Percentiles rank a stretch among this genome's conserved stretches.
Evolutionary conservation across 2,329 filamentous ascomycete species (phyloP).

Genomic region (Colletotrichum sp.): DNA sequence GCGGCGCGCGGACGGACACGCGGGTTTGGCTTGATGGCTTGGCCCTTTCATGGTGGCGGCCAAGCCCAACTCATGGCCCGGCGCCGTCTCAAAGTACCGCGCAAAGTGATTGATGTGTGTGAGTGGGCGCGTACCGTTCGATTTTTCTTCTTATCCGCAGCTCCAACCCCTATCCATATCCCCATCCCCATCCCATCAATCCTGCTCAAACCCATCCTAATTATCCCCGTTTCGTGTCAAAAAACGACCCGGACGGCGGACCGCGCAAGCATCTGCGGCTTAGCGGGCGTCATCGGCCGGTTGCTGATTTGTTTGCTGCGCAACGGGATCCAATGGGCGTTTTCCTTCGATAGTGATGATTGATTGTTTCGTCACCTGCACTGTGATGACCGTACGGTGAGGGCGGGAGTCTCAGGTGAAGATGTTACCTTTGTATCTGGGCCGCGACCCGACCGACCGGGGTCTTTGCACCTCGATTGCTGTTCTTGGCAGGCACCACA

Average conservation of each 20-base stretch:
- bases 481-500: not conserved
- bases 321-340: not conserved
- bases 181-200: not conserved
- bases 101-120: not conserved
- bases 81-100: not conserved
- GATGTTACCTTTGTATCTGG: not conserved
- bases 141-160: not conserved
- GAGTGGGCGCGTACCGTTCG: not conserved
- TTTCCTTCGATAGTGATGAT: not conserved
- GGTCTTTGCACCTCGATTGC: not conserved
- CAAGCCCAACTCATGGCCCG: not conserved
- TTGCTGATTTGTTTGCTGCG: not conserved
- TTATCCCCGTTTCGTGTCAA: not conserved
- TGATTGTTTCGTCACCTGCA: not conserved
- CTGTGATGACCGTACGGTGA: not conserved
- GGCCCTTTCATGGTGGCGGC: not conserved
- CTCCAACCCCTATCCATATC: not conserved
- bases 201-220: not conserved
- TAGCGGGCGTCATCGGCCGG: not conserved
- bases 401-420: conserved; percentile 3
- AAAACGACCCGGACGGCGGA: not conserved
- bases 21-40: not conserved
- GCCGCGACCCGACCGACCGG: not conserved
- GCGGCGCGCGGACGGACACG: not conserved
- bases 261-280: conserved; percentile 4